Evolutionary conservation across 306 rosid species (phyloP).

Genomic region (Cicer arietinum): DNA sequence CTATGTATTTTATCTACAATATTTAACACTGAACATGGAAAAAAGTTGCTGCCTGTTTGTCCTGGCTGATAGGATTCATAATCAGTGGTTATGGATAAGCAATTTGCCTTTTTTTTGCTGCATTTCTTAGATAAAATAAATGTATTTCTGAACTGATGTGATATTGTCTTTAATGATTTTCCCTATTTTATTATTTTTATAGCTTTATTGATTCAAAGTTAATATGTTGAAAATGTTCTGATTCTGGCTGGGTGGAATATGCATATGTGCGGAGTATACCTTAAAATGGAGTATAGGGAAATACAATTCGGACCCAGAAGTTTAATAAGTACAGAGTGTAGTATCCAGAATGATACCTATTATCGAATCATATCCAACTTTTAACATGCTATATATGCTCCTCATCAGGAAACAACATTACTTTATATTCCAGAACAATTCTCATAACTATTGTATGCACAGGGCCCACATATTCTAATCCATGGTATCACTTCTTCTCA

Average conservation of each 20-base stretch:
- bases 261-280: neutral
- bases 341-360: neutral
- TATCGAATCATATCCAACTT: neutral
- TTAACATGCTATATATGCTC: slow-evolving; percentile 8
- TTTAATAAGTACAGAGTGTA: neutral
- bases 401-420: slow-evolving; percentile 14
- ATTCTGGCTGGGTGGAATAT: slow-evolving; percentile 6
- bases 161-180: neutral
- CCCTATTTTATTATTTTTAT: neutral
- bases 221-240: slow-evolving; percentile 1
- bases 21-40: neutral
- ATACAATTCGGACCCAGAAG: neutral
- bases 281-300: slow-evolving; percentile 3
- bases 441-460: neutral
- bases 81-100: neutral
- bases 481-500: neutral
- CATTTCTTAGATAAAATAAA: slow-evolving; percentile 13
- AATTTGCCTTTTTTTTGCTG: slow-evolving; percentile 12
- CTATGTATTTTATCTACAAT: neutral
- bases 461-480: neutral
- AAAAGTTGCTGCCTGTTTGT: neutral
- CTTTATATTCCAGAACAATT: neutral
- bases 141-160: slow-evolving; percentile 26
- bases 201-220: slow-evolving; percentile 9
- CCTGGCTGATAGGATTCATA: neutral